Evolutionary conservation across 2,329 filamentous ascomycete genomes (phyloP).

Genomic region (Anthostomella pinea): DNA sequence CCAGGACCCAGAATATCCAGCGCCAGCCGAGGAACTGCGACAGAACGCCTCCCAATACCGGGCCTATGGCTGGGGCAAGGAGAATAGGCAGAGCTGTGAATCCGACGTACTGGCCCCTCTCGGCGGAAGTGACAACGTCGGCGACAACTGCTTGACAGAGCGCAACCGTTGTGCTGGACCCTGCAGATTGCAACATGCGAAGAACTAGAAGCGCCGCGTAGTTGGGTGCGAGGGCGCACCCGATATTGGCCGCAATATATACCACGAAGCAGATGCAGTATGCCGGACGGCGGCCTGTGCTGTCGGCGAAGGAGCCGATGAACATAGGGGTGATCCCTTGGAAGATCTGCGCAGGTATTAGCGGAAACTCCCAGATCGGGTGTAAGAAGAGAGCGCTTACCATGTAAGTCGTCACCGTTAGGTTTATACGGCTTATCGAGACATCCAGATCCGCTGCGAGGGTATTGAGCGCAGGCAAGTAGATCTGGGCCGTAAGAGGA

Average conservation of each 20-base stretch:
- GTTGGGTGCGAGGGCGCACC: slow-evolving; percentile 37
- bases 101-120: slow-evolving; percentile 52
- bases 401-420: slow-evolving; percentile 35
- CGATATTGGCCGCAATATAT: slow-evolving; percentile 41
- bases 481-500: slow-evolving; percentile 37
- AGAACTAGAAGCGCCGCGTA: slow-evolving; percentile 44
- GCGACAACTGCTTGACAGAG: slow-evolving; percentile 49
- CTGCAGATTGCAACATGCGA: slow-evolving; percentile 46
- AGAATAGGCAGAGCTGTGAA: slow-evolving; percentile 41
- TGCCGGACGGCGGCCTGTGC: slow-evolving; percentile 40
- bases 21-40: slow-evolving; percentile 22
- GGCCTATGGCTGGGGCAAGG: slow-evolving; percentile 36
- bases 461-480: slow-evolving; percentile 42
- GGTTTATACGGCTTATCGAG: slow-evolving; percentile 32
- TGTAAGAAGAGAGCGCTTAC: slow-evolving; percentile 14
- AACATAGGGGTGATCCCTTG: slow-evolving; percentile 51
- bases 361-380: neutral
- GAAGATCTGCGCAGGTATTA: slow-evolving; percentile 37
- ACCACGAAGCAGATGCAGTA: slow-evolving; percentile 44
- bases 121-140: slow-evolving; percentile 52
- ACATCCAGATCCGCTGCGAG: slow-evolving; percentile 40
- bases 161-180: slow-evolving; percentile 51
- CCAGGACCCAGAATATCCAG: slow-evolving; percentile 26
- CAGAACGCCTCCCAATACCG: slow-evolving; percentile 17
- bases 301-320: slow-evolving; percentile 46